Base-by-base conservation (phyloP, 495 filamentous ascomycete species). In the Xylaria venustula region DNA sequence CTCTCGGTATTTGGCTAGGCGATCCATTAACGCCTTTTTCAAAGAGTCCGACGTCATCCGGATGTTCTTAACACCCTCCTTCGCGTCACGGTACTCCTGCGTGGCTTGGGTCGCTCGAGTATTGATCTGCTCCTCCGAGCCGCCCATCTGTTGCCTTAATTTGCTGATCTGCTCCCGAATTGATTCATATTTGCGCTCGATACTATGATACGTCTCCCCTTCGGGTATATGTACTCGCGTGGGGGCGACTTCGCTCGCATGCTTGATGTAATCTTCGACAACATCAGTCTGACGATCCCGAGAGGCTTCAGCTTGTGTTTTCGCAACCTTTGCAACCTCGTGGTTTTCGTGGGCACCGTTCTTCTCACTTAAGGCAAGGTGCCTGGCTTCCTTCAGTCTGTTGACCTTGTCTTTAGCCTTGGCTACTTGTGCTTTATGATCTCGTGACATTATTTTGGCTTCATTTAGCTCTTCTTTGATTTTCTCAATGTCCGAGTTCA, bases 1-100 rank as follows among this genome's bases (percentile, higher is more conserved):
- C 52, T 84, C 80, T 55, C 82, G 76, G 89, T 91, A 98, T 61
- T 91, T 87, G 25, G 84, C 77, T 41, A 87, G 82, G 3, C 94
- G 90, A 52, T 90, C 76, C 30, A 79, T 75, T 30, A 96, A 81
- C 0, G 91, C 83, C 15, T 79, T 64, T 71, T 87, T 88, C 28
- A 97, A 78, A 0, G 74, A 56, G 28, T 85, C 68, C 58, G 83
- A 79, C 12, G 90, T 73, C 20, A 79, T 69, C 28, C 78, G 75
- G 22, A 87, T 77, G 40, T 66, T 69, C 50, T 74, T 67, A 14
- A 83, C 72, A 32, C 73, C 68, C 5, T 54, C 62, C 50, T 72
- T 73, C 14, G 75, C 72, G 49, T 75, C 64, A 7, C 73, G 67
- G 55, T 78, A 80, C 14, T 70, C 64, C 58, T 67, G 52, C 25